Evolutionary conservation across 495 filamentous ascomycete genomes (phyloP).

Genomic region (Viridothelium virens): DNA sequence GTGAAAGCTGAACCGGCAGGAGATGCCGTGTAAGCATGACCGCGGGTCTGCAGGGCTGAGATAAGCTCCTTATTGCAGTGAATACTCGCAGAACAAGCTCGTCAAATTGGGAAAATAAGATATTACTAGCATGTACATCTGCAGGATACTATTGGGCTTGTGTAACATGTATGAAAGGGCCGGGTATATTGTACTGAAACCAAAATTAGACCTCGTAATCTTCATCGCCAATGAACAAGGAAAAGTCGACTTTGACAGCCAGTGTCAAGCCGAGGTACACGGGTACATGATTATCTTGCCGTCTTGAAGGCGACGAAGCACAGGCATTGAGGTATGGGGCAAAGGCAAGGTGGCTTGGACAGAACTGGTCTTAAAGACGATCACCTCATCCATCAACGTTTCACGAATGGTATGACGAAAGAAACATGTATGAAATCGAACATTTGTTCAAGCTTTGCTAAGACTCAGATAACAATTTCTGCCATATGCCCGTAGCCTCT

Average conservation of each 20-base stretch:
- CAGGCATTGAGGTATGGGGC: not conserved
- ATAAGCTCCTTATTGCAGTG: not conserved
- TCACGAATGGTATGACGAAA: not conserved
- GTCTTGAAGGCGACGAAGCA: not conserved
- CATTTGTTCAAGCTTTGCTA: slow-evolving; percentile 12
- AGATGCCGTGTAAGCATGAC: not conserved
- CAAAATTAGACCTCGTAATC: not conserved
- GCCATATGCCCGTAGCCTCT: slow-evolving; percentile 10
- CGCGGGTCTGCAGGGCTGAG: not conserved
- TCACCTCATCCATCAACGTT: not conserved
- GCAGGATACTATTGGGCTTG: not conserved
- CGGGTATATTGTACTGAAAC: slow-evolving; percentile 7
- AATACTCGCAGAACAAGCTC: not conserved
- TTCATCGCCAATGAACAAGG: not conserved
- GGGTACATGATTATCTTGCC: not conserved
- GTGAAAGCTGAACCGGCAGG: not conserved
- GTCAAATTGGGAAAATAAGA: not conserved
- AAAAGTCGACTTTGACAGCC: slow-evolving; percentile 4
- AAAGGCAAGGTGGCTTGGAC: not conserved
- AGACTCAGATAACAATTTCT: slow-evolving; percentile 9
- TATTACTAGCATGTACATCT: not conserved
- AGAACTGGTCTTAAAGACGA: not conserved
- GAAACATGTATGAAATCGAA: not conserved
- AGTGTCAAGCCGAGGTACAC: not conserved
- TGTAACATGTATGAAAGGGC: not conserved